Base-by-base conservation (phyloP, 305 asterid species). In the Euphrasia arctica region DNA sequence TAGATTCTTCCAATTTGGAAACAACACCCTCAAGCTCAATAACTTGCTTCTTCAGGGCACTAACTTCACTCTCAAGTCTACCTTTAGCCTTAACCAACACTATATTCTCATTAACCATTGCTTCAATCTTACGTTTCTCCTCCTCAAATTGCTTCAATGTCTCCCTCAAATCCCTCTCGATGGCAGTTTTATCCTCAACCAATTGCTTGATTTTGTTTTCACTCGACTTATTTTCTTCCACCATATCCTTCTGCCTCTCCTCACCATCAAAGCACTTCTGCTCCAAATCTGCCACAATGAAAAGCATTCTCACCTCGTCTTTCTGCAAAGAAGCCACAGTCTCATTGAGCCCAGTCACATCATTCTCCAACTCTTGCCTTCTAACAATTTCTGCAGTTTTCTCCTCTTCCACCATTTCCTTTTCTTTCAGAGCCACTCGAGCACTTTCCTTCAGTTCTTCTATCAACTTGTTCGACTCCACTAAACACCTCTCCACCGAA, bases 201-300 rank as follows among this genome's bases (percentile, higher is more conserved):
- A 88, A 78, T 13, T 51, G 64, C 41, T 64, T 77, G 59, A 77
- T 54, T 56, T 54, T 75, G 73, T 67, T 72, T 75, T 78, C 86
- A 65, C 34, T 66, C 79, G 63, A 67, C 62, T 68, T 77, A 66
- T 57, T 79, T 72, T 75, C 92, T 22, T 54, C 73, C 54, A 75
- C 65, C 72, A 79, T 78, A 60, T 74, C 87, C 64, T 56, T 77
- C 64, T 74, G 81, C 77, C 65, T 88, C 78, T 72, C 80, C 67
- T 49, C 80, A 11, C 82, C 78, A 12, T 75, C 86, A 36, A 29
- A 34, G 51, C 78, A 72, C 72, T 70, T 85, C 74, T 67, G 79
- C 87, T 91, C 96, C 76, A 88, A 74, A 63, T 78, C 85, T 0
- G 78, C 77, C 66, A 83, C 67, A 68, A 49, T 54, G 0, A 0